Evolutionary conservation across 2,329 filamentous ascomycete genomes (phyloP).

Genomic region (Arthroderma sp.): DNA sequence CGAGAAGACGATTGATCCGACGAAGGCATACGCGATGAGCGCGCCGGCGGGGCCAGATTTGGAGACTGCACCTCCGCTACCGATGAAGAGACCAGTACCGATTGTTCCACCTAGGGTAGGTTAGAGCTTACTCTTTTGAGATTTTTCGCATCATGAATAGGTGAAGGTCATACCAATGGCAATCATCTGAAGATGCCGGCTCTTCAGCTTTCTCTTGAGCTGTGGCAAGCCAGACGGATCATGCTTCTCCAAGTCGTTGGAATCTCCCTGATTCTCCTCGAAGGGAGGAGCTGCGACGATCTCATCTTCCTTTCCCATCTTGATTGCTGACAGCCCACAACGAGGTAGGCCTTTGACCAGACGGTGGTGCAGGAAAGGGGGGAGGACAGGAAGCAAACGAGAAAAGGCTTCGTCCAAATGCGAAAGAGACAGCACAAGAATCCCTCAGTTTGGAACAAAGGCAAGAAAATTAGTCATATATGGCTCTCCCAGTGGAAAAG

Average conservation of each 20-base stretch:
- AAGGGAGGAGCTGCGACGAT: too few species aligned
- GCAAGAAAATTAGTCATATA: too few species aligned
- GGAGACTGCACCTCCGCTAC: conserved; percentile 49
- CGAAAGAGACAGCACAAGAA: too few species aligned
- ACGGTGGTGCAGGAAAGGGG: too few species aligned
- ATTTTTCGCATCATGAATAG: not conserved
- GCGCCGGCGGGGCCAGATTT: conserved; percentile 53
- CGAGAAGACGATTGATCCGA: conserved; percentile 60
- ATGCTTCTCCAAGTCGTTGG: conserved; percentile 24
- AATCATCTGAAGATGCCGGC: conserved; percentile 93
- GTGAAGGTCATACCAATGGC: conserved; percentile 49
- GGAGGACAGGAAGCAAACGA: too few species aligned
- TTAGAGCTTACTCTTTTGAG: not conserved
- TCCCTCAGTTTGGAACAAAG: too few species aligned
- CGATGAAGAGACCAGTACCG: conserved; percentile 60
- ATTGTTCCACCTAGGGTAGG: conserved; percentile 44
- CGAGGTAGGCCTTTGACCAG: too few species aligned
- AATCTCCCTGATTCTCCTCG: too few species aligned
- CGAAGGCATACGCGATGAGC: conserved; percentile 54
- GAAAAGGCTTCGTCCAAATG: too few species aligned
- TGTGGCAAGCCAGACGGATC: conserved; percentile 44
- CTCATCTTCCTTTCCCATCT: too few species aligned
- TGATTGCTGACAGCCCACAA: too few species aligned
- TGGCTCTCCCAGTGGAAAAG: too few species aligned
- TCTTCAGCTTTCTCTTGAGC: conserved; percentile 68